Conservation (phyloP, 2,329 filamentous ascomycete species). For the Talaromyces sp. region DNA sequence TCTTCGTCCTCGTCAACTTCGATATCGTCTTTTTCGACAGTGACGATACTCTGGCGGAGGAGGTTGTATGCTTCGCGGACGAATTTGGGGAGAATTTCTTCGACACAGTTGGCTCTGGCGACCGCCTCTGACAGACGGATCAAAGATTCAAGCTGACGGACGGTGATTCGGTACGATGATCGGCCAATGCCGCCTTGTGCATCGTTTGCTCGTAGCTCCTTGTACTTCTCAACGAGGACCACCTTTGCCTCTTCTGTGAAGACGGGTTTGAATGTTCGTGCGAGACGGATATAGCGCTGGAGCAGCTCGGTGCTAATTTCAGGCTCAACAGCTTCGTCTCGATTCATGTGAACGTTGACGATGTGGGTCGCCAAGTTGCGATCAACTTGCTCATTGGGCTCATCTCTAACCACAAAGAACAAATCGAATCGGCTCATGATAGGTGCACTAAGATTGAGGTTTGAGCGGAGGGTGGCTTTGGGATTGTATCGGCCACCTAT, state of each 20-base stretch:
- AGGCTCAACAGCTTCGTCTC: conserved; percentile 84
- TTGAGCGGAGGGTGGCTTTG: conserved; percentile 85
- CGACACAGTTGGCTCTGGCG: conserved; percentile 93
- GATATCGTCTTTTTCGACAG: conserved; percentile 94
- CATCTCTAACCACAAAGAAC: conserved; percentile 96
- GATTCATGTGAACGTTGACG: conserved; percentile 85
- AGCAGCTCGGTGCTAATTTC: conserved; percentile 96
- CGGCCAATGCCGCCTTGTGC: conserved; percentile 88
- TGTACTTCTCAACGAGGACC: conserved; percentile 86
- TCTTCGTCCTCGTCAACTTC: conserved; percentile 79
- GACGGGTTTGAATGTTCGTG: conserved; percentile 86
- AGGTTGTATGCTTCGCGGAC: conserved; percentile 90
- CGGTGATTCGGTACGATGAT: conserved; percentile 96
- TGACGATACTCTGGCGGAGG: conserved; percentile 90
- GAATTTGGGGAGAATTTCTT: conserved; percentile 78
- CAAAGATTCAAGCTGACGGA: conserved; percentile 91
- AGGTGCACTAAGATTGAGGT: conserved; percentile 97
- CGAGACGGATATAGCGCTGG: conserved; percentile 95
- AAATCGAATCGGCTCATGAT: conserved; percentile 99
- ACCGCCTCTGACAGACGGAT: conserved; percentile 97
- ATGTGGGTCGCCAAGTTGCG: conserved; percentile 92
- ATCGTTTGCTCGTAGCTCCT: conserved; percentile 89
- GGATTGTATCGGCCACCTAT: conserved; percentile 93
- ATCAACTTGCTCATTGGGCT: conserved; percentile 89
- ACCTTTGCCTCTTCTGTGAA: conserved; percentile 85